Evolutionary conservation across 164 flowering plant species (phyloP).

Genomic region (Kalanchoe fedtschenkoi): DNA sequence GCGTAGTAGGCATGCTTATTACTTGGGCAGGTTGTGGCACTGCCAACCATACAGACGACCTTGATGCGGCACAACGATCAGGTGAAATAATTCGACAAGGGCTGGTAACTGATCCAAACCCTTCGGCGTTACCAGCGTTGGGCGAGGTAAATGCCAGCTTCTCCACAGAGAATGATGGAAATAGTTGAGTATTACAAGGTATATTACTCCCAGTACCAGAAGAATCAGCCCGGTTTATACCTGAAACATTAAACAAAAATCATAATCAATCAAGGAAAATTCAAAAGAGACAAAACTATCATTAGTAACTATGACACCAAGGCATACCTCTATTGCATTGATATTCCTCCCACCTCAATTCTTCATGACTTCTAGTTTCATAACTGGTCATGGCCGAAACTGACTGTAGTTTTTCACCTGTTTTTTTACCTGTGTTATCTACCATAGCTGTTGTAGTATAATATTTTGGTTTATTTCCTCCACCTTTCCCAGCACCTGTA

Average conservation of each 20-base stretch:
- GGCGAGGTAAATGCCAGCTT: background rate
- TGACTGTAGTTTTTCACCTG: conserved; percentile 68
- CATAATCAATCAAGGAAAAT: background rate
- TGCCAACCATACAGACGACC: background rate
- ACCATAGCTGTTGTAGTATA: conserved; percentile 51
- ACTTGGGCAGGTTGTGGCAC: conserved; percentile 1
- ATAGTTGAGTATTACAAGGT: background rate
- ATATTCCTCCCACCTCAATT: conserved; percentile 93
- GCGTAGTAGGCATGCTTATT: background rate
- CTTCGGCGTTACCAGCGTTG: background rate
- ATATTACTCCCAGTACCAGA: background rate
- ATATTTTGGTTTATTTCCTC: conserved; percentile 64
- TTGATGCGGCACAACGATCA: background rate
- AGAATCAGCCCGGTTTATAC: background rate
- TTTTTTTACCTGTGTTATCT: conserved; percentile 25
- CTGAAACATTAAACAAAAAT: background rate
- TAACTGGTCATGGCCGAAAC: conserved; percentile 88
- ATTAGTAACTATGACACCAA: background rate
- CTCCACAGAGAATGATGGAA: background rate
- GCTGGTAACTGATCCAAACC: background rate
- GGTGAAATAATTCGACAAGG: background rate
- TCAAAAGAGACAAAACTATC: background rate
- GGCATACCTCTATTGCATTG: conserved; percentile 69
- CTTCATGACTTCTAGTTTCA: conserved; percentile 90
- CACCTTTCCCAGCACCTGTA: conserved; percentile 7